Conservation (phyloP, 2,329 filamentous ascomycete species). For the Hymenoscyphus repandus region DNA sequence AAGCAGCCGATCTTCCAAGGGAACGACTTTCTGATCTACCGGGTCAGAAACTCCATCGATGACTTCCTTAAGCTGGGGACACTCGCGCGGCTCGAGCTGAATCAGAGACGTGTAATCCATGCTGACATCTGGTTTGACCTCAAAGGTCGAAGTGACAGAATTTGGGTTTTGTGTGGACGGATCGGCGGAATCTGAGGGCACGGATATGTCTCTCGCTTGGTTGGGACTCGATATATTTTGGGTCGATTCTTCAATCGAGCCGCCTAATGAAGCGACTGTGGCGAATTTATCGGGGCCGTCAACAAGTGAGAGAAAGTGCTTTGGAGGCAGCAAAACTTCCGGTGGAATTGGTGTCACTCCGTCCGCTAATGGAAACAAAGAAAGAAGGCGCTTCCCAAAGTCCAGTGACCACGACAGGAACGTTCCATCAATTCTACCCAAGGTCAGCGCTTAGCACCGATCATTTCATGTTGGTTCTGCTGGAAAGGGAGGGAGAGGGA, state of each 20-base stretch:
- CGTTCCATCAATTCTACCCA: constrained; percentile 67
- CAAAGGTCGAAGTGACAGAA: background rate
- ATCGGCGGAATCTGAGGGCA: background rate
- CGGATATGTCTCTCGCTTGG: background rate
- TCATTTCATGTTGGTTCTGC: background rate
- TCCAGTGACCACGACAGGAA: constrained; percentile 73
- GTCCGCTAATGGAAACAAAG: constrained; percentile 63
- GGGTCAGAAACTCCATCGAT: constrained; percentile 5
- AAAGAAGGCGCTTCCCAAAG: constrained; percentile 61
- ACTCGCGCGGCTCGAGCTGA: background rate
- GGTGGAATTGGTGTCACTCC: constrained; percentile 66
- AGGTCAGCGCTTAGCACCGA: constrained; percentile 5
- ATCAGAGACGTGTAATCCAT: background rate
- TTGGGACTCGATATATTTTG: background rate
- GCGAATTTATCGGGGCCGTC: background rate
- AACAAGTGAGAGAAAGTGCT: constrained; percentile 45
- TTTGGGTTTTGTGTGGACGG: background rate
- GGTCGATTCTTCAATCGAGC: background rate
- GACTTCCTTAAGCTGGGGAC: background rate
- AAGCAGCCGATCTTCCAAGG: constrained; percentile 6
- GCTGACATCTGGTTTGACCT: background rate
- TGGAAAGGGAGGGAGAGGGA: background rate
- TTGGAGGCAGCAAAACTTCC: constrained; percentile 68
- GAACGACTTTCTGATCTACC: background rate
- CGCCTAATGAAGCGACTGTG: background rate